Evolutionary conservation across 1,139 yeast genomes (phyloP).

Genomic region (Taiozyma sp.): DNA sequence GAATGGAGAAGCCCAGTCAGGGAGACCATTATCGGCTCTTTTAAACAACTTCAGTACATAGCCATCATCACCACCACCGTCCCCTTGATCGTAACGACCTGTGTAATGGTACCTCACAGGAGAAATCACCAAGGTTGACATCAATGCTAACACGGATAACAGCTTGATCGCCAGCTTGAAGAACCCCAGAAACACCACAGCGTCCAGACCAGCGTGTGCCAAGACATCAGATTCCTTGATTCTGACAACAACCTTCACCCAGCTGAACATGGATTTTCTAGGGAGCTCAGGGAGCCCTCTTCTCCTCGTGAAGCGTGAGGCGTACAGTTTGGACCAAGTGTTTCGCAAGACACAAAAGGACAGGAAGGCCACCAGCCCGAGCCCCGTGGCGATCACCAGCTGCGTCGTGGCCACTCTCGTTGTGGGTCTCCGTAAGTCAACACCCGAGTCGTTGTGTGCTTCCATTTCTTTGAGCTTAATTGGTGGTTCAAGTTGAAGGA

Average conservation of each 20-base stretch:
- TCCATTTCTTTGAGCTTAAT: background rate
- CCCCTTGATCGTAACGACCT: constrained; percentile 40
- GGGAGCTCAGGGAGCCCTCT: constrained; percentile 38
- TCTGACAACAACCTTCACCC: constrained; percentile 63
- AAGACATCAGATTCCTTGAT: constrained; percentile 73
- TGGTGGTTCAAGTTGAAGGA: background rate
- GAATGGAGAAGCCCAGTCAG: constrained; percentile 6
- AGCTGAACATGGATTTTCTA: constrained; percentile 58
- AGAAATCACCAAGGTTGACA: constrained; percentile 55
- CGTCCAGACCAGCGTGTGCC: constrained; percentile 91
- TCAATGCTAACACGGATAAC: constrained; percentile 43
- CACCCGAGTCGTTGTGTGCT: constrained; percentile 5
- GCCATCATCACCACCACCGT: constrained; percentile 14
- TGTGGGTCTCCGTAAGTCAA: constrained; percentile 36
- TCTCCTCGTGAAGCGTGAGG: constrained; percentile 40
- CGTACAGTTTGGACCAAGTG: constrained; percentile 68
- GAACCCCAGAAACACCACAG: constrained; percentile 75
- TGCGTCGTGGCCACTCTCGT: constrained; percentile 43
- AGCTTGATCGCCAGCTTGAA: constrained; percentile 68
- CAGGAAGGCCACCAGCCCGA: constrained; percentile 62
- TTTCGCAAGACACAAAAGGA: constrained; percentile 59
- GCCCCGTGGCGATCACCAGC: constrained; percentile 49
- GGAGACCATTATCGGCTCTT: background rate
- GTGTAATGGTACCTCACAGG: constrained; percentile 67
- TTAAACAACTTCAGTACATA: background rate